These are phyloP conservation scores for Zygosaccharomyces pseudorouxii DNA, from an alignment of 805 yeast species.

Conservation along the genomic window DNA sequence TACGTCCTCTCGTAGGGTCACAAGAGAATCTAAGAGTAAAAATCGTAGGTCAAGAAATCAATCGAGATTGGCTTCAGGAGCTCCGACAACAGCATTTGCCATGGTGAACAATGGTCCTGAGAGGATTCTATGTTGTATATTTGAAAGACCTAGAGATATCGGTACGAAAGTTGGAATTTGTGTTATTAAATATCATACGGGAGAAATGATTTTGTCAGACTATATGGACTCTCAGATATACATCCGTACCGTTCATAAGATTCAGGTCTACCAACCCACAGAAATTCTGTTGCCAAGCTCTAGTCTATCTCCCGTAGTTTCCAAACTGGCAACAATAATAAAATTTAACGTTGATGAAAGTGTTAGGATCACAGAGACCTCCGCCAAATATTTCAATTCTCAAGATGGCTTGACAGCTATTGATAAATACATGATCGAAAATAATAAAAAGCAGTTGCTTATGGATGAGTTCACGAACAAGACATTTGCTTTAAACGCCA, in stretches of 20 bases:
- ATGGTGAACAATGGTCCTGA: conserved; percentile 4
- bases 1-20: background rate
- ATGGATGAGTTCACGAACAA: conserved; percentile 30
- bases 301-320: conserved; percentile 25
- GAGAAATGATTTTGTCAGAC: conserved; percentile 37
- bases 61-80: conserved; percentile 1
- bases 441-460: conserved; percentile 1
- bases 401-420: conserved; percentile 26
- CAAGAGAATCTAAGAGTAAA: background rate
- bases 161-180: conserved; percentile 39
- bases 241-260: conserved; percentile 42
- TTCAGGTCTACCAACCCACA: conserved; percentile 35
- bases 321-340: conserved; percentile 37
- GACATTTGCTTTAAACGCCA: conserved; percentile 32
- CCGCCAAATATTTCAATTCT: conserved; percentile 26
- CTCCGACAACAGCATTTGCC: background rate
- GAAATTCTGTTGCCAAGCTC: conserved; percentile 37
- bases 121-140: conserved; percentile 28
- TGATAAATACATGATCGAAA: conserved; percentile 18
- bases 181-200: conserved; percentile 37
- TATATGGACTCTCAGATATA: conserved; percentile 44
- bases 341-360: conserved; percentile 30
- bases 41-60: background rate
- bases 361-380: conserved; percentile 26
- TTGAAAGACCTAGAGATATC: conserved; percentile 27